Conservation (phyloP, 2,329 filamentous ascomycete species). For the Trichoderma pleuroti region DNA sequence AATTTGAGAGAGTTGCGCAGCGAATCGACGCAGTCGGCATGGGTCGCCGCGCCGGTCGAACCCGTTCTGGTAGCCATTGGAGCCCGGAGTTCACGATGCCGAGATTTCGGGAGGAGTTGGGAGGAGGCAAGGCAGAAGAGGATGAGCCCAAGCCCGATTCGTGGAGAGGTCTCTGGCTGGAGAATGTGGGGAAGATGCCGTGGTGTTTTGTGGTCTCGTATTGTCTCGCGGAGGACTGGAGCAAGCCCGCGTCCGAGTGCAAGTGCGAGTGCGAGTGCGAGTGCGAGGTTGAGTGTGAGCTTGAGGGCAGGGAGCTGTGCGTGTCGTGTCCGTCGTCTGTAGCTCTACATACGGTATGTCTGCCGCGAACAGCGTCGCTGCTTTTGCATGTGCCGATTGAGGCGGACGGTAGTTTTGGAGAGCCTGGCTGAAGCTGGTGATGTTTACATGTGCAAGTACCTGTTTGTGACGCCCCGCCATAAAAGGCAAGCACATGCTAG, state of each 20-base stretch:
- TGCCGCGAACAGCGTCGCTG: not conserved
- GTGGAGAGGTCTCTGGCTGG: constrained; percentile 1
- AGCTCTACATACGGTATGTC: not conserved
- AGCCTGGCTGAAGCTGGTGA: not conserved
- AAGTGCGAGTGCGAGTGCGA: not conserved
- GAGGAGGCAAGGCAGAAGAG: not conserved
- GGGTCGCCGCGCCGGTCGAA: constrained; percentile 35
- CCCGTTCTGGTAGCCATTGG: constrained; percentile 25
- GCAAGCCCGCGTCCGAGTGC: not conserved
- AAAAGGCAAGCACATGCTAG: not conserved
- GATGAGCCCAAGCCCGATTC: not conserved
- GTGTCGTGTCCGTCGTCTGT: not conserved
- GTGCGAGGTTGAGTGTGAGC: not conserved
- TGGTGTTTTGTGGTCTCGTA: not conserved
- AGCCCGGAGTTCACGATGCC: constrained; percentile 17
- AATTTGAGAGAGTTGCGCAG: constrained; percentile 58
- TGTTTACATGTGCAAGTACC: not conserved
- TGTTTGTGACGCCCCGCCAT: not conserved
- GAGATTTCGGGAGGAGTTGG: constrained; percentile 8
- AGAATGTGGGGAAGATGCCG: constrained; percentile 15
- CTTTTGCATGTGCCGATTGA: not conserved
- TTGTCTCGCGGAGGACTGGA: not conserved
- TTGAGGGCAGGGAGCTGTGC: not conserved
- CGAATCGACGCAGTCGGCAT: constrained; percentile 57
- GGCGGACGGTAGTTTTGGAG: not conserved